Percentiles rank a stretch among this genome's conserved stretches.
These are phyloP conservation scores for Dothistroma septosporum DNA, from an alignment of 2,329 filamentous ascomycete genomes.

Conservation along the genomic window DNA sequence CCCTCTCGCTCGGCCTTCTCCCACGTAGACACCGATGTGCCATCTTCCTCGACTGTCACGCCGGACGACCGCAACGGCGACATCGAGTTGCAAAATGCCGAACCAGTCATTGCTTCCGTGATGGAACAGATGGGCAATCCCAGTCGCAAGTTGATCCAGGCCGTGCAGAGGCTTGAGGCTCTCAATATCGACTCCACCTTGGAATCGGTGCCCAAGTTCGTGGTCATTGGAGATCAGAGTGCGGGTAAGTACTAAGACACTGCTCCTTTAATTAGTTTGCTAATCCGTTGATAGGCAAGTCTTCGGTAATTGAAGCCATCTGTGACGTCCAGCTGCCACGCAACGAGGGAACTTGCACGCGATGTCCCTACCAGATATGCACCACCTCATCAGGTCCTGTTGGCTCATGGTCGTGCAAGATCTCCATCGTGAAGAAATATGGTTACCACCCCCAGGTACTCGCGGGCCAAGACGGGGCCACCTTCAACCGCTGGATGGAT, in stretches of 20 bases:
- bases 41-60: background rate
- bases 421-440: constrained; percentile 65
- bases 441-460: constrained; percentile 49
- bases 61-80: background rate
- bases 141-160: constrained; percentile 62
- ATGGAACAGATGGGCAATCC: constrained; percentile 57
- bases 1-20: background rate
- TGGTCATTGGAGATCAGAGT: constrained; percentile 79
- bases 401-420: constrained; percentile 60
- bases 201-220: constrained; percentile 70
- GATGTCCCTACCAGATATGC: constrained; percentile 74
- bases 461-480: constrained; percentile 54
- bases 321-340: constrained; percentile 67
- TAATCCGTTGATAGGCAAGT: constrained; percentile 1
- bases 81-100: background rate
- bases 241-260: constrained; percentile 82
- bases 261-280: too few species aligned
- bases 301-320: constrained; percentile 41
- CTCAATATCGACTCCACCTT: constrained; percentile 66
- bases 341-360: constrained; percentile 68
- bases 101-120: background rate
- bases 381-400: constrained; percentile 49
- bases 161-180: constrained; percentile 63
- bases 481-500: constrained; percentile 64
- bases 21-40: background rate